A percentile compares a stretch with the other conserved stretches of the same genome.
phyloP scores from a whole-genome alignment of 208 protist species.

The Naegleria gruberi region DNA sequence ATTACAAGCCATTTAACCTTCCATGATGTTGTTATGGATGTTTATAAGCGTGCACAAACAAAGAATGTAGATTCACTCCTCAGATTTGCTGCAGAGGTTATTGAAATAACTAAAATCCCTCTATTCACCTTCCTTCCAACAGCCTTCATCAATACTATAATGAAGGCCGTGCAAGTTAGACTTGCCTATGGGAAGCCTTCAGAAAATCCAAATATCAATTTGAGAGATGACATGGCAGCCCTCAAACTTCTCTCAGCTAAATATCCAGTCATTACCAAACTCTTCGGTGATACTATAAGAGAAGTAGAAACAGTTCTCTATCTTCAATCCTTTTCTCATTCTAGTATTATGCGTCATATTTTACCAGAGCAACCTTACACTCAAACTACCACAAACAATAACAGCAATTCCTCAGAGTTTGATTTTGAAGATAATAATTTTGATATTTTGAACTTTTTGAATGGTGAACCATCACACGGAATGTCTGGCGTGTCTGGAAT shows the following conservation, averaged over 20 bases:
- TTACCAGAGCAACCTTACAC: not conserved
- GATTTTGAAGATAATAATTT: not conserved
- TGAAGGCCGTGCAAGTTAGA: not conserved
- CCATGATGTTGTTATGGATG: not conserved
- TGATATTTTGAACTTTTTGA: not conserved
- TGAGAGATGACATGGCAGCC: not conserved
- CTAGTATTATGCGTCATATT: not conserved
- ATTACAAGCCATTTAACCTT: not conserved
- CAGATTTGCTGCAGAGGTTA: not conserved
- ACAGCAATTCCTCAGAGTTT: not conserved
- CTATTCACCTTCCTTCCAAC: not conserved
- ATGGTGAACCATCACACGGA: not conserved
- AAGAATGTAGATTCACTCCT: not conserved
- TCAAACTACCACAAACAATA: not conserved
- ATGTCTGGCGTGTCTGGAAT: not conserved
- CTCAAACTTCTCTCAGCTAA: not conserved
- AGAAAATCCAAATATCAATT: not conserved
- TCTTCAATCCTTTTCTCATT: not conserved
- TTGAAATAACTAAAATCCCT: not conserved
- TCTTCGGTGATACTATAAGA: not conserved
- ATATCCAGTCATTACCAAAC: not conserved
- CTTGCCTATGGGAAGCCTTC: not conserved
- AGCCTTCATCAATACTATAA: not conserved
- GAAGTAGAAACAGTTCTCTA: not conserved
- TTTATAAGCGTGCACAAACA: not conserved